Percentiles rank a stretch among this genome's conserved stretches.
Conservation (phyloP, 2,329 filamentous ascomycete species). For the Samsoniella hepiali region DNA sequence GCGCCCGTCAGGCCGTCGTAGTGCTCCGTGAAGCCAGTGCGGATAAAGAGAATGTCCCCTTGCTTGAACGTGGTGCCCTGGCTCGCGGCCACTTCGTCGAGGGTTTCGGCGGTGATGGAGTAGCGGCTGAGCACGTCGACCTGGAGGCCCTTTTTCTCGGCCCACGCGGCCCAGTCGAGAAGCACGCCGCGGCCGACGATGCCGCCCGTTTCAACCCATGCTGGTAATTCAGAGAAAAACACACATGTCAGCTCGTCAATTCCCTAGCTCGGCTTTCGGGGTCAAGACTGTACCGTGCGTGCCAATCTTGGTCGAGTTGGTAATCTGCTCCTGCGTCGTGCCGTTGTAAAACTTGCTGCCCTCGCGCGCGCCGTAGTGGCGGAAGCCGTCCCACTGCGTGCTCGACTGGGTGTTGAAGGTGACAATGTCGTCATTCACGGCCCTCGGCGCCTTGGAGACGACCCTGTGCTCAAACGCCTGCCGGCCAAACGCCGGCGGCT, state of each 20-base stretch:
- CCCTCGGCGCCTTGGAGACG: conserved; percentile 27
- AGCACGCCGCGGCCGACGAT: conserved; percentile 50
- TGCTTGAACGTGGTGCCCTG: conserved; percentile 41
- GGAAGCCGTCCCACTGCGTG: conserved; percentile 39
- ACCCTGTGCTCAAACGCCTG: conserved; percentile 30
- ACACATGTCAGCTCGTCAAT: neutral
- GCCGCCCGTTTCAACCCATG: conserved; percentile 36
- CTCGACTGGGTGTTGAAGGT: conserved; percentile 37
- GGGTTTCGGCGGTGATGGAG: conserved; percentile 40
- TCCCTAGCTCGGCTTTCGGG: neutral
- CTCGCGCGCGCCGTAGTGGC: conserved; percentile 38
- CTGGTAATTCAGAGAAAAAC: conserved; percentile 10
- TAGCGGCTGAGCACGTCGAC: conserved; percentile 39
- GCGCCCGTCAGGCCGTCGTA: conserved; percentile 38
- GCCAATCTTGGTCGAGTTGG: conserved; percentile 31
- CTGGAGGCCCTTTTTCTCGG: conserved; percentile 33
- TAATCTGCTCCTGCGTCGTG: conserved; percentile 41
- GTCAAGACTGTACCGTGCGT: conserved; percentile 27
- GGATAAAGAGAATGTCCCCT: conserved; percentile 57
- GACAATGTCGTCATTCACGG: conserved; percentile 34
- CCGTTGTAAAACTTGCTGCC: conserved; percentile 35
- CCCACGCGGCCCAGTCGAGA: conserved; percentile 50
- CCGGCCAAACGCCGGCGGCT: conserved; percentile 33
- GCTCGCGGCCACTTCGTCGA: conserved; percentile 42
- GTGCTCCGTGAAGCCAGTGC: conserved; percentile 48